Conservation (phyloP, 257 asterid species). For the Rubia yunnanensis region DNA sequence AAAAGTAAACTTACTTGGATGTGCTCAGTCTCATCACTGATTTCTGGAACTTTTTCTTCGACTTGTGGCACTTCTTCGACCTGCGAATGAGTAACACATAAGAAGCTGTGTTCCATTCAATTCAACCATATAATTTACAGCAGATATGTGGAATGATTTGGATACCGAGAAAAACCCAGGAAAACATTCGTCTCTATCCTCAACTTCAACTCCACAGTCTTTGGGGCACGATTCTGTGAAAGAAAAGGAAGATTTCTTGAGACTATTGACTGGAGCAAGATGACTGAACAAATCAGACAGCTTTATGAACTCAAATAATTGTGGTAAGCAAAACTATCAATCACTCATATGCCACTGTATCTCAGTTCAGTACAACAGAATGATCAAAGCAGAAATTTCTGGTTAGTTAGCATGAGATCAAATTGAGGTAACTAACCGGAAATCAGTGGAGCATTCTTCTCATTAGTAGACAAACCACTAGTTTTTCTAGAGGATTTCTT, state of each 20-base stretch:
- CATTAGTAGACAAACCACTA: slow-evolving; percentile 17
- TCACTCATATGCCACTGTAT: not conserved
- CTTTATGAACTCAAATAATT: not conserved
- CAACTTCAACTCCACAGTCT: slow-evolving; percentile 25
- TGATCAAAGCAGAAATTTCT: not conserved
- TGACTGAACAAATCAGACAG: not conserved
- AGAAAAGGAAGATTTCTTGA: slow-evolving; percentile 6
- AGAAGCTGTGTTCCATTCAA: not conserved
- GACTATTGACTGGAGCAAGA: not conserved
- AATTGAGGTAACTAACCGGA: slow-evolving; percentile 32
- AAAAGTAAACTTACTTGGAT: slow-evolving; percentile 35
- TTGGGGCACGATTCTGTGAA: slow-evolving; percentile 30
- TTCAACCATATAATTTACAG: not conserved
- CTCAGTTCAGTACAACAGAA: not conserved
- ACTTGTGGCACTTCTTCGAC: slow-evolving; percentile 55
- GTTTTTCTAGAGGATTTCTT: slow-evolving; percentile 17
- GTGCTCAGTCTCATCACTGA: slow-evolving; percentile 36
- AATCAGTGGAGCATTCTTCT: slow-evolving; percentile 28
- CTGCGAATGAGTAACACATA: slow-evolving; percentile 29
- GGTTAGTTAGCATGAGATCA: not conserved
- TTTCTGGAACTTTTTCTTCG: slow-evolving; percentile 26
- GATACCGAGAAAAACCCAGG: slow-evolving; percentile 56
- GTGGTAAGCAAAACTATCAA: not conserved
- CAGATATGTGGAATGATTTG: not conserved
- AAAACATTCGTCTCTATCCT: slow-evolving; percentile 36